phyloP scores from a whole-genome alignment of 805 yeast species.

The Candida succiphila region DNA sequence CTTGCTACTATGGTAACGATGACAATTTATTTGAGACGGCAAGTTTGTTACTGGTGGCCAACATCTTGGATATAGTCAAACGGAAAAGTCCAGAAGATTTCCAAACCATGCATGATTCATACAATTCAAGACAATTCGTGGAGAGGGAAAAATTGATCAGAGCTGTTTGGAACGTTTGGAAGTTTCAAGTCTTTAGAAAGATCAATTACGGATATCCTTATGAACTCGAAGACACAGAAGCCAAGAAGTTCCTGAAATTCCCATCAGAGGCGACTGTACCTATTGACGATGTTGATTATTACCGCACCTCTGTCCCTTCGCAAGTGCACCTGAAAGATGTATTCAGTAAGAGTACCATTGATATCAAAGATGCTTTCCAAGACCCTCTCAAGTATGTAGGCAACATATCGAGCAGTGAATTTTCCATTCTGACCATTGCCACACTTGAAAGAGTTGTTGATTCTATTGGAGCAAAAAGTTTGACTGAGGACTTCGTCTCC shows the following conservation, averaged over 20 bases:
- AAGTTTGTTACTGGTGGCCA: slow-evolving; percentile 2
- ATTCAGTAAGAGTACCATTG: neutral
- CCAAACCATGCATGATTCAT: slow-evolving; percentile 12
- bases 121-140: slow-evolving; percentile 23
- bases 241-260: slow-evolving; percentile 14
- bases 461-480: slow-evolving; percentile 13
- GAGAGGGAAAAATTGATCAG: slow-evolving; percentile 24
- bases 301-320: slow-evolving; percentile 3
- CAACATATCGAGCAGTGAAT: slow-evolving; percentile 17
- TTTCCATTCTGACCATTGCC: slow-evolving; percentile 19
- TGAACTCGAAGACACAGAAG: slow-evolving; percentile 3
- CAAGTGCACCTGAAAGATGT: neutral
- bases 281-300: slow-evolving; percentile 16
- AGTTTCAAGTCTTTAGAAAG: slow-evolving; percentile 23
- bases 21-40: slow-evolving; percentile 10
- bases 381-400: neutral
- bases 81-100: slow-evolving; percentile 13
- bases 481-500: too few species aligned
- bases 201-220: slow-evolving; percentile 28
- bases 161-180: slow-evolving; percentile 29
- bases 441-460: slow-evolving; percentile 23
- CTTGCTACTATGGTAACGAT: slow-evolving; percentile 15
- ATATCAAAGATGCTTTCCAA: neutral
- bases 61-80: slow-evolving; percentile 3
- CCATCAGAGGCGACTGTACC: slow-evolving; percentile 26